Percentiles rank a stretch among this genome's conserved stretches.
phyloP scores from a whole-genome alignment of 108 stramenopile genomes.

The Nitzschia sp. region DNA sequence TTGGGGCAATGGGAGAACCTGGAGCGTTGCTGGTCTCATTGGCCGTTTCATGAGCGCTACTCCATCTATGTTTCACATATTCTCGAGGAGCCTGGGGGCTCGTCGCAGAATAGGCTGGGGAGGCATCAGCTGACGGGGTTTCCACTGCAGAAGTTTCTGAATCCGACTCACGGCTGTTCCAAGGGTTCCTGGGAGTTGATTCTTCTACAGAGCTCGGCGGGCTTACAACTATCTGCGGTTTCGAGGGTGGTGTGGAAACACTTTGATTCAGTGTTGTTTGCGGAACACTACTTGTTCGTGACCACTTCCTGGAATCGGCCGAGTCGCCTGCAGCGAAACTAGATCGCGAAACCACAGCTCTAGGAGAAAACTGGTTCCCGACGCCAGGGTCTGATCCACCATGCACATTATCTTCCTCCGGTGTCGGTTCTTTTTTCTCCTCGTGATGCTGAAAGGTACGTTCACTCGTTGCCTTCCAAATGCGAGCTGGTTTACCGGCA shows the following conservation, averaged over 20 bases:
- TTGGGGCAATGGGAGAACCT: too few relatives aligned
- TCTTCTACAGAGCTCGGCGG: background rate
- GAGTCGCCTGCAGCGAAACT: too few relatives aligned
- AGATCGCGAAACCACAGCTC: too few relatives aligned
- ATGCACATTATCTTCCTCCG: background rate
- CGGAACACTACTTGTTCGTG: background rate
- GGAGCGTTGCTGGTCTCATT: too few relatives aligned
- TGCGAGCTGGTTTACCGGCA: background rate
- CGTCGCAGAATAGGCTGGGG: background rate
- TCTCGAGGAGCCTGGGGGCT: background rate
- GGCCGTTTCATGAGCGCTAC: too few relatives aligned
- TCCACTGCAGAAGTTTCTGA: background rate
- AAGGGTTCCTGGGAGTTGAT: background rate
- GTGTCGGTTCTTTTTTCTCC: conserved; percentile 20
- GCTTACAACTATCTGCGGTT: background rate
- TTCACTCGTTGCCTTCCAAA: background rate
- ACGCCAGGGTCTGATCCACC: background rate
- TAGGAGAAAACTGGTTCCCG: too few relatives aligned
- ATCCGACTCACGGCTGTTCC: background rate
- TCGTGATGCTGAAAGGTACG: conserved; percentile 5
- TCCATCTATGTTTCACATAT: too few relatives aligned
- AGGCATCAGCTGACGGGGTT: background rate
- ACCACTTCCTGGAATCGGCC: background rate
- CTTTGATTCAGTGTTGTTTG: background rate
- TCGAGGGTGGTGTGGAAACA: background rate